Conservation (phyloP, 139 green algal species). For the Tetraselmis striata region DNA sequence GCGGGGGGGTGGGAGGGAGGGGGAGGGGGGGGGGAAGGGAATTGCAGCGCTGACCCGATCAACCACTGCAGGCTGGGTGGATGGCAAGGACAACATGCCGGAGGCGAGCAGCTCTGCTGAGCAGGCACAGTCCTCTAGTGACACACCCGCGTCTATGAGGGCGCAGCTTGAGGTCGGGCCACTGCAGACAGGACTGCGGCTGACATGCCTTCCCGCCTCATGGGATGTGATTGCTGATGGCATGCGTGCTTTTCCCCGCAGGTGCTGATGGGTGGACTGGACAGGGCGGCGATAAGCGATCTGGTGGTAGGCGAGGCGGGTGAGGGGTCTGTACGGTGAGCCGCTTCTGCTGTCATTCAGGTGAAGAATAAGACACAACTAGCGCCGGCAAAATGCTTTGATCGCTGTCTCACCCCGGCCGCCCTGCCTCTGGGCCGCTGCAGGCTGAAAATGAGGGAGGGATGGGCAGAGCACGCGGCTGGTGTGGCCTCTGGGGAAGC, state of each 20-base stretch:
- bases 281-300: neutral
- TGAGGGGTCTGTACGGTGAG: neutral
- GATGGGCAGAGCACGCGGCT: neutral
- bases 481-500: neutral
- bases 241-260: too few species aligned
- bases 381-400: neutral
- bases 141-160: too few species aligned
- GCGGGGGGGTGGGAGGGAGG: too few species aligned
- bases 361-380: too few species aligned
- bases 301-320: neutral
- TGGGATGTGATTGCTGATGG: too few species aligned
- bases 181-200: too few species aligned
- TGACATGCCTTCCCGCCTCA: too few species aligned
- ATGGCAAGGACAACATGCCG: too few species aligned
- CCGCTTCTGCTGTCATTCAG: too few species aligned
- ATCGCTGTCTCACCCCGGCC: neutral
- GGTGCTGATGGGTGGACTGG: neutral
- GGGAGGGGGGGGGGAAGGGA: neutral
- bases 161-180: too few species aligned
- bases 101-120: too few species aligned
- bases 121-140: too few species aligned
- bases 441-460: neutral
- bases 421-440: neutral
- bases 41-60: neutral
- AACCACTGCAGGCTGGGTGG: neutral